phyloP scores from a whole-genome alignment of 2,329 filamentous ascomycete genomes.

The Byssochlamys sp. region DNA sequence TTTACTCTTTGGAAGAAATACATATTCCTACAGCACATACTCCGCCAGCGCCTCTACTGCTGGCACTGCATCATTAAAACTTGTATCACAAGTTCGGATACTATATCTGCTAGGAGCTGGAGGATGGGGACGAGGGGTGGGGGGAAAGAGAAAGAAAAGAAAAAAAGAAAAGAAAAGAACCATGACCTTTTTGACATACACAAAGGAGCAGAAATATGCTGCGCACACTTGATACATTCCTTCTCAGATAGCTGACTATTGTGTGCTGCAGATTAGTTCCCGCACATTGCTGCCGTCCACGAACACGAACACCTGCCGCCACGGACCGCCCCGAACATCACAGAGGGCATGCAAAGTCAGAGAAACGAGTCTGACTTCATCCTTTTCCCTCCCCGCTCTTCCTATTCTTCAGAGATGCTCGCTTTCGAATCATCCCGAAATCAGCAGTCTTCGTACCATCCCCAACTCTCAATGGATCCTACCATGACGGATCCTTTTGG shows the following conservation, averaged over 20 bases:
- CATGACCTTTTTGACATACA: not conserved
- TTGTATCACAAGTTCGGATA: not conserved
- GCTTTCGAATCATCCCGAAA: constrained; percentile 23
- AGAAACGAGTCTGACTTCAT: constrained; percentile 12
- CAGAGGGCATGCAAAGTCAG: constrained; percentile 13
- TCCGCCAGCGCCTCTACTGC: too few relatives aligned
- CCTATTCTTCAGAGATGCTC: constrained; percentile 16
- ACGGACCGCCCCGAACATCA: constrained; percentile 1
- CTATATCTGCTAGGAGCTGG: not conserved
- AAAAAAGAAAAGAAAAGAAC: not conserved
- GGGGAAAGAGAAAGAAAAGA: too few relatives aligned
- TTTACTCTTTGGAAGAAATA: too few relatives aligned
- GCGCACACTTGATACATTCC: not conserved
- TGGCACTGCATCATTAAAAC: not conserved
- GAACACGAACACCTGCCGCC: not conserved
- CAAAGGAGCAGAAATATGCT: not conserved
- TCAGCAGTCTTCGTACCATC: constrained; percentile 22
- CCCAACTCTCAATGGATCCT: constrained; percentile 24
- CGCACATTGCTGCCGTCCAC: not conserved
- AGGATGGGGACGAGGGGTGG: not conserved
- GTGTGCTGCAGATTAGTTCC: not conserved
- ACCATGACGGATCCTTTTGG: constrained; percentile 21
- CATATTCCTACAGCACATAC: too few relatives aligned
- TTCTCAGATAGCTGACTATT: not conserved
- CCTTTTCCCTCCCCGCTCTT: constrained; percentile 7